Base-by-base conservation (phyloP, 1,139 yeast genomes). In the Pichia sp. region DNA sequence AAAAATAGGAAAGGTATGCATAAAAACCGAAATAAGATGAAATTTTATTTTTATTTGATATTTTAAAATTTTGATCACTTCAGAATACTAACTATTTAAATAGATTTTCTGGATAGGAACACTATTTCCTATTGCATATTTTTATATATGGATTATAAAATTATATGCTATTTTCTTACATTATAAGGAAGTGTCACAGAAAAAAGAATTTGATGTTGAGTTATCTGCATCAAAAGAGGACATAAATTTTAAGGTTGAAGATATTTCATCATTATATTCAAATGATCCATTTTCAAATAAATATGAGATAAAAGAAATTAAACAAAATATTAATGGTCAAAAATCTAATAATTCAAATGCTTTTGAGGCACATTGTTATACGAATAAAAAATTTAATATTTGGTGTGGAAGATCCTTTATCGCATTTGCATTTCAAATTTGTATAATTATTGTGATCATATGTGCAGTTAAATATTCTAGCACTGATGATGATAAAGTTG, bases 31-130 rank as follows among this genome's bases (percentile, higher is more conserved):
- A n/a, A n/a, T n/a, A n/a, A n/a, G n/a, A n/a, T n/a, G n/a, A n/a
- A n/a, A n/a, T n/a, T n/a, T n/a, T n/a, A n/a, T n/a, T n/a, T n/a
- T n/a, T n/a, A n/a, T n/a, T n/a, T n/a, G n/a, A n/a, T n/a, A n/a
- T n/a, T n/a, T n/a, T n/a, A n/a, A n/a, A n/a, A n/a, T n/a, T n/a
- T n/a, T n/a, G n/a, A 9, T 24, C 1, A 9, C 1, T n/a, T 8
- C 24, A 9, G n/a, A 30, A 39, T 39, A 46, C 47, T 43, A 46
- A 46, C 49, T 24, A 37, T 37, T 24, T n/a, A 23, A 3, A 24
- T 11, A 52, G 55, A 10, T 52, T 26, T 52, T 49, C 27, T 35
- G 49, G 27, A 24, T 40, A 22, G 55, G 54, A 4, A 6, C 42
- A 1, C 4, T 49, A 11, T 24, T 46, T 6, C 55, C 55, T 24